Conservation (phyloP, 2,329 filamentous ascomycete genomes). For the Lachnellula occidentalis region DNA sequence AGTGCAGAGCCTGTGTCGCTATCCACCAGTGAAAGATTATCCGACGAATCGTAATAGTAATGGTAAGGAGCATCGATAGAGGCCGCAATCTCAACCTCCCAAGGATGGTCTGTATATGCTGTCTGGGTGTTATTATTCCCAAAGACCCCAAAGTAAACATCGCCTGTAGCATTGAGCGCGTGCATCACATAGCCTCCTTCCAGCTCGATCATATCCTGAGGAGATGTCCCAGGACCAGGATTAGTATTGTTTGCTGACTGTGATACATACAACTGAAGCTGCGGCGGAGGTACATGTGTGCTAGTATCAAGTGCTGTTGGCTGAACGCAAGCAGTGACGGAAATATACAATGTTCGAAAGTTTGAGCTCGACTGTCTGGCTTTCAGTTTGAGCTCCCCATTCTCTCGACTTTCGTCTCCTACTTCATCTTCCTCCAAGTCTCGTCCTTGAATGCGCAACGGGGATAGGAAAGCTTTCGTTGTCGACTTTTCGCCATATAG, state of each 20-base stretch:
- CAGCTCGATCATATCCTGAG: constrained; percentile 19
- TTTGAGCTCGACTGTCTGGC: constrained; percentile 15
- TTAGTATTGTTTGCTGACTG: constrained; percentile 55
- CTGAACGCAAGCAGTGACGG: constrained; percentile 80
- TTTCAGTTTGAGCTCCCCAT: constrained; percentile 8
- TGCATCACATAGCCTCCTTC: constrained; percentile 40
- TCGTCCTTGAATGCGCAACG: constrained; percentile 20
- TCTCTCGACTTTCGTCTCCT: constrained; percentile 5
- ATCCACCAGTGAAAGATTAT: constrained; percentile 69
- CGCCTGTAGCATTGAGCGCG: constrained; percentile 53
- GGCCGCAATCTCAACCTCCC: constrained; percentile 75
- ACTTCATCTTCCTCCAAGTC: constrained; percentile 6
- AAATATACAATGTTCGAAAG: constrained; percentile 58
- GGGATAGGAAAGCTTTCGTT: constrained; percentile 31
- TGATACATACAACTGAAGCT: constrained; percentile 75
- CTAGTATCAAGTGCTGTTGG: constrained; percentile 40
- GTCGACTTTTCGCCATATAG: constrained; percentile 42
- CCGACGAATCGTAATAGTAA: constrained; percentile 42
- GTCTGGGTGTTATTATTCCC: constrained; percentile 56
- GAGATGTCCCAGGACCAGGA: constrained; percentile 50
- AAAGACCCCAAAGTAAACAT: constrained; percentile 71
- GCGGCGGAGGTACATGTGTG: constrained; percentile 48
- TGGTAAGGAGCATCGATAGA: constrained; percentile 79
- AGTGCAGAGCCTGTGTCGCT: constrained; percentile 76
- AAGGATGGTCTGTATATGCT: constrained; percentile 48